Percentiles rank a stretch among this genome's conserved stretches.
phyloP scores from a whole-genome alignment of 345 rosid species.

The Salix purpurea region DNA sequence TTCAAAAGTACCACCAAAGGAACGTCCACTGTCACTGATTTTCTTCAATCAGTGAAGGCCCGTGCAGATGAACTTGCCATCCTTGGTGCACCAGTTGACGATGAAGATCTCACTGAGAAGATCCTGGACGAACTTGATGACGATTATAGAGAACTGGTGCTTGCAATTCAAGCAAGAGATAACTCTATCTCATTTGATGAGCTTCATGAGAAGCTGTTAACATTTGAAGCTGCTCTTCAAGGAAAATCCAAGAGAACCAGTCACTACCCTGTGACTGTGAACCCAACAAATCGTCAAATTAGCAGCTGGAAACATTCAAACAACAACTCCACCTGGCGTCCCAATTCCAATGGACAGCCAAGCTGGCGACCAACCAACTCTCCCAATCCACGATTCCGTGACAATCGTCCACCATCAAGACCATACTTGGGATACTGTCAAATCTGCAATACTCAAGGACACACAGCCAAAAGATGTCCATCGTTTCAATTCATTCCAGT shows the following conservation, averaged over 20 bases:
- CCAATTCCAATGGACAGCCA: not conserved
- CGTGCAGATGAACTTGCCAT: not conserved
- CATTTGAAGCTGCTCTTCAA: no score
- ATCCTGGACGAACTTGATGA: not conserved
- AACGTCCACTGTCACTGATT: not conserved
- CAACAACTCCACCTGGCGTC: fast-evolving
- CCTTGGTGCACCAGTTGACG: not conserved
- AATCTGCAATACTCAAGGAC: not conserved
- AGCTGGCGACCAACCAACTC: not conserved
- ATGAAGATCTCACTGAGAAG: not conserved
- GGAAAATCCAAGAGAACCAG: fast-evolving
- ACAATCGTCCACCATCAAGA: not conserved
- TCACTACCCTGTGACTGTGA: not conserved
- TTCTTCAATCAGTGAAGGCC: not conserved
- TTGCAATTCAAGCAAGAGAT: not conserved
- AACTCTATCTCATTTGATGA: not conserved
- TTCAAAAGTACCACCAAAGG: not conserved
- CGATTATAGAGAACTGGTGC: not conserved
- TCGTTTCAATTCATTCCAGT: not conserved
- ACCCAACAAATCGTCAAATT: fast-evolving
- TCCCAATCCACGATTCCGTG: fast-evolving
- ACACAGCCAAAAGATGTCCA: not conserved
- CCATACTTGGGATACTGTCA: not conserved
- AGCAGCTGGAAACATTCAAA: no score
- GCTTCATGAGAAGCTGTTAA: not conserved